These are phyloP conservation scores for Linum trigynum DNA, from an alignment of 345 rosid species.

Conservation along the genomic window DNA sequence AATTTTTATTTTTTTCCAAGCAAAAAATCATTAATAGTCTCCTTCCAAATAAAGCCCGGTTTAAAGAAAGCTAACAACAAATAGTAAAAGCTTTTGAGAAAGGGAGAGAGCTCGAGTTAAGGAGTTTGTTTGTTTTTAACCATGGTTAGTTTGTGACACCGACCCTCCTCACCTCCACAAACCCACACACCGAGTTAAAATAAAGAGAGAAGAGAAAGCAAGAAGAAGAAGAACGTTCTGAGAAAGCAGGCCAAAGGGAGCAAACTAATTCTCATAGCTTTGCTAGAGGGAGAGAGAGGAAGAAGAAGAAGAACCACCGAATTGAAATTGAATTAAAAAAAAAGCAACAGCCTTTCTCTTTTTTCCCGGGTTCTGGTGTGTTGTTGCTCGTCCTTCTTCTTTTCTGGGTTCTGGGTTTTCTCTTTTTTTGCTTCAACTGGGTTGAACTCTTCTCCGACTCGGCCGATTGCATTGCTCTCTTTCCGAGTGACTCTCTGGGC, in stretches of 20 bases:
- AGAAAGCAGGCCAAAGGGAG: background rate
- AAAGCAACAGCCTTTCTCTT: too few relatives aligned
- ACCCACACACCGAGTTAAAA: slow-evolving; percentile 13
- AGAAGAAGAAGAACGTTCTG: background rate
- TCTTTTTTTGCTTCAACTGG: slow-evolving; percentile 10
- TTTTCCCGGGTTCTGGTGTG: background rate
- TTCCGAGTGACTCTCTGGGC: background rate
- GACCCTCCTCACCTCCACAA: slow-evolving; percentile 6
- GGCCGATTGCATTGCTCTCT: slow-evolving; percentile 12
- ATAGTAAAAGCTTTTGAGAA: background rate
- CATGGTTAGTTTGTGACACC: slow-evolving; percentile 23
- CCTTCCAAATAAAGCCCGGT: background rate
- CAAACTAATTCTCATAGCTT: background rate
- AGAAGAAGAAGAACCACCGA: background rate
- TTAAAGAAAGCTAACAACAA: background rate
- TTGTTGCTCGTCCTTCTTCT: background rate
- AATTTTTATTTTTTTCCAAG: slow-evolving; percentile 13
- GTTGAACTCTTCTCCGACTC: slow-evolving; percentile 13
- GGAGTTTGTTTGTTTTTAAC: slow-evolving; percentile 14
- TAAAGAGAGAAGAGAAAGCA: background rate
- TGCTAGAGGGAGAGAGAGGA: background rate
- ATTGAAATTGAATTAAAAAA: too few relatives aligned
- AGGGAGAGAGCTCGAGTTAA: background rate
- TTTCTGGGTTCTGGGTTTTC: background rate
- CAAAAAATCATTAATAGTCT: too few relatives aligned